phyloP scores from a whole-genome alignment of 2,329 filamentous ascomycete genomes.

The Paradendryphiella salina region DNA sequence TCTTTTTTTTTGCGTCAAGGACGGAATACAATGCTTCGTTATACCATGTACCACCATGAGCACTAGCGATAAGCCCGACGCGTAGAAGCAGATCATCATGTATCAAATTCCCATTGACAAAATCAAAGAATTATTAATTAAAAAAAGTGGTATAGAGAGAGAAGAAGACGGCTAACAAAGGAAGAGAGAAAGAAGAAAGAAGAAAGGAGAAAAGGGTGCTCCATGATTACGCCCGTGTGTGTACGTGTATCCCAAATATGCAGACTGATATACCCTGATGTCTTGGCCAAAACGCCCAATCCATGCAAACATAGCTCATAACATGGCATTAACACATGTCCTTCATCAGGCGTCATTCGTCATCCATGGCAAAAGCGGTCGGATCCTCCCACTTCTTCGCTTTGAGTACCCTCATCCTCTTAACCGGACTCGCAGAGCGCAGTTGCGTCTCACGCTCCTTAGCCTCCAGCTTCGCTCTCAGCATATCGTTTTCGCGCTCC shows the following conservation, averaged over 20 bases:
- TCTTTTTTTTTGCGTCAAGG: too few species aligned
- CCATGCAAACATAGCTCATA: slow-evolving; percentile 7
- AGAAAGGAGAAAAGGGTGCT: neutral
- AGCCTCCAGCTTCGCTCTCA: slow-evolving; percentile 46
- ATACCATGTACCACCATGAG: too few species aligned
- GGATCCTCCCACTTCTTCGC: slow-evolving; percentile 53
- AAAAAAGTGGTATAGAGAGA: slow-evolving; percentile 9
- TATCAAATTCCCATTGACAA: too few species aligned
- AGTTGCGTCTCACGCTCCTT: slow-evolving; percentile 47
- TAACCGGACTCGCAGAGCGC: slow-evolving; percentile 50
- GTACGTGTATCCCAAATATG: neutral
- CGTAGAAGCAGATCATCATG: too few species aligned
- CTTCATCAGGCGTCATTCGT: slow-evolving; percentile 16
- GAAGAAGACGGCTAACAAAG: neutral
- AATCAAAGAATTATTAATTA: neutral
- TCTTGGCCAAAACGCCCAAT: neutral
- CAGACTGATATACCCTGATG: neutral
- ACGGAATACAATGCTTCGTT: too few species aligned
- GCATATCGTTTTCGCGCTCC: slow-evolving; percentile 51
- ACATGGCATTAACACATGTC: neutral
- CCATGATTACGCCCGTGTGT: neutral
- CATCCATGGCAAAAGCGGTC: slow-evolving; percentile 22
- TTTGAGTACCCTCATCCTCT: slow-evolving; percentile 56
- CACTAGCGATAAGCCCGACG: too few species aligned
- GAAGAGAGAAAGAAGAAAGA: neutral